Evolutionary conservation across 768 basidiomycete species (phyloP).

Genomic region (Gymnopilus junonius): DNA sequence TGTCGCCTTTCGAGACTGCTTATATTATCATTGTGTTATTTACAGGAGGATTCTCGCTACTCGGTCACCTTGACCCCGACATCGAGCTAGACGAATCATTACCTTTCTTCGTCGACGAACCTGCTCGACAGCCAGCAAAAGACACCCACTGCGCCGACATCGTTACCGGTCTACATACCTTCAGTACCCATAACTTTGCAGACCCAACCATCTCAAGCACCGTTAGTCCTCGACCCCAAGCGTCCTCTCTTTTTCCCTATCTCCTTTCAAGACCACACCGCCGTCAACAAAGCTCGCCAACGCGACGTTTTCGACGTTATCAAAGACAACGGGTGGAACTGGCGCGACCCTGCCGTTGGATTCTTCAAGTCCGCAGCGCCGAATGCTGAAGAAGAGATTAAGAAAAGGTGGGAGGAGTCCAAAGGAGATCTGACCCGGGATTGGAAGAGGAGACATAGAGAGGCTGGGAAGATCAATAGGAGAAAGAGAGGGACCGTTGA

Average conservation of each 20-base stretch:
- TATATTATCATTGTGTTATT: background rate
- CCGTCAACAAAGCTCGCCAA: conserved; percentile 35
- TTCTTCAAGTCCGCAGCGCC: conserved; percentile 46
- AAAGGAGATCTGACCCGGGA: conserved; percentile 70
- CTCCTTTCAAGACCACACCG: conserved; percentile 17
- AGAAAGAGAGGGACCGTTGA: conserved; percentile 49
- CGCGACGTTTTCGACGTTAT: conserved; percentile 55
- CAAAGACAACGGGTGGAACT: conserved; percentile 52
- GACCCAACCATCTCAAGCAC: conserved; percentile 25
- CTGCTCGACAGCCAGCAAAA: conserved; percentile 2
- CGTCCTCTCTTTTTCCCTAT: conserved; percentile 70
- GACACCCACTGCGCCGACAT: conserved; percentile 9
- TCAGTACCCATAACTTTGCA: conserved; percentile 15
- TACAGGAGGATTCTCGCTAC: conserved; percentile 73
- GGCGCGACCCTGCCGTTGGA: conserved; percentile 42
- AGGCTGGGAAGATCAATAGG: conserved; percentile 69
- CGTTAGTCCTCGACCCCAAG: conserved; percentile 52
- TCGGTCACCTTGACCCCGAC: conserved; percentile 76
- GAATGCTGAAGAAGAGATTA: conserved; percentile 62
- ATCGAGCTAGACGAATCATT: conserved; percentile 69
- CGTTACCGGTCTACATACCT: background rate
- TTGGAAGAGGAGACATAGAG: conserved; percentile 80
- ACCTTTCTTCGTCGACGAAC: conserved; percentile 29
- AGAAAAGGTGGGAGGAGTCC: conserved; percentile 69
- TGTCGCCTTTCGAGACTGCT: background rate